phyloP scores from a whole-genome alignment of 1,139 yeast species.

The Debaryomycetaceae sp. region DNA sequence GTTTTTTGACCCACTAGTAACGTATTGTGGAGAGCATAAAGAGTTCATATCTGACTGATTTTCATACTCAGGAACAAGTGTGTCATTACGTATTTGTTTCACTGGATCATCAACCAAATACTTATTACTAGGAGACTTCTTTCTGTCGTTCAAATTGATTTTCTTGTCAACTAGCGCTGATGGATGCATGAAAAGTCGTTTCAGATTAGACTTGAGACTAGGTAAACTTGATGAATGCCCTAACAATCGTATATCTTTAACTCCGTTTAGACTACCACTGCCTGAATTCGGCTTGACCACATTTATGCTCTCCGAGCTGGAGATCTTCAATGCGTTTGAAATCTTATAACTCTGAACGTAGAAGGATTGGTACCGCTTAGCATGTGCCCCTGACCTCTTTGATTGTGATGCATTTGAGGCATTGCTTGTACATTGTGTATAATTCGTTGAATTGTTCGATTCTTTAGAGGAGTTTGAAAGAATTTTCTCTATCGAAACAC shows the following conservation, averaged over 20 bases:
- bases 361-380: conserved; percentile 48
- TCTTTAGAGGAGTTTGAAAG: conserved; percentile 34
- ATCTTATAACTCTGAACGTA: conserved; percentile 47
- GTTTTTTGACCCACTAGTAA: background rate
- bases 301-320: conserved; percentile 43
- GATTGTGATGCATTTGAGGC: conserved; percentile 24
- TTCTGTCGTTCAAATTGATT: background rate
- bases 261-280: conserved; percentile 12
- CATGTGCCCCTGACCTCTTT: conserved; percentile 44
- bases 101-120: background rate
- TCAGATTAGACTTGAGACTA: conserved; percentile 23
- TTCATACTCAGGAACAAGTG: background rate
- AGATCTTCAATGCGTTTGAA: conserved; percentile 42
- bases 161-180: conserved; percentile 8
- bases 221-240: conserved; percentile 45
- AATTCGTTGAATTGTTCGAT: conserved; percentile 13
- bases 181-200: conserved; percentile 5
- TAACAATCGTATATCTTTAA: conserved; percentile 17
- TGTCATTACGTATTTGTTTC: background rate
- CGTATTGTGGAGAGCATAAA: background rate
- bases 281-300: conserved; percentile 27
- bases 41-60: background rate
- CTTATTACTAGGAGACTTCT: background rate
- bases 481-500: conserved; percentile 27
- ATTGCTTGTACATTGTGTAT: conserved; percentile 6